These are phyloP conservation scores for Henningerozyma blattae DNA, from an alignment of 805 yeast species.

Conservation along the genomic window DNA sequence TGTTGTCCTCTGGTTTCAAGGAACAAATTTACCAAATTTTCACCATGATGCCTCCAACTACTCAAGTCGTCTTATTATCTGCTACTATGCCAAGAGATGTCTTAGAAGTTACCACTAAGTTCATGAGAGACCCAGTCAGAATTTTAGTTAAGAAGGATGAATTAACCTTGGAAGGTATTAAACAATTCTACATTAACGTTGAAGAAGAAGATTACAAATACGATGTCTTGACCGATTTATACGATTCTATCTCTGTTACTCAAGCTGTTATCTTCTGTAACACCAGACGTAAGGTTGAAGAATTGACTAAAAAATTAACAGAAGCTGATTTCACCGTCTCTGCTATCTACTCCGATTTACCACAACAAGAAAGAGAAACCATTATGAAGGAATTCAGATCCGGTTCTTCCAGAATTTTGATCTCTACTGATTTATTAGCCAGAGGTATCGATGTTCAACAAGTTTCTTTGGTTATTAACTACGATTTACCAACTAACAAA, in stretches of 20 bases:
- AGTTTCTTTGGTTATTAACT: slow-evolving; percentile 89
- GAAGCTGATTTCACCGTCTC: slow-evolving; percentile 81
- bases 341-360: slow-evolving; percentile 95
- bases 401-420: slow-evolving; percentile 86
- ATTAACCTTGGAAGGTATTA: slow-evolving; percentile 86
- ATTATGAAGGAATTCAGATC: slow-evolving; percentile 93
- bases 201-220: slow-evolving; percentile 91
- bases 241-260: slow-evolving; percentile 89
- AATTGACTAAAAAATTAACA: slow-evolving; percentile 69
- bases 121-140: slow-evolving; percentile 87
- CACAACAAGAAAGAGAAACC: slow-evolving; percentile 86
- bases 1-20: slow-evolving; percentile 78
- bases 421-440: slow-evolving; percentile 95
- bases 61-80: slow-evolving; percentile 88
- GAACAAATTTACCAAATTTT: slow-evolving; percentile 91
- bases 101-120: slow-evolving; percentile 80
- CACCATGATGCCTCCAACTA: slow-evolving; percentile 67
- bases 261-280: slow-evolving; percentile 98
- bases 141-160: slow-evolving; percentile 92
- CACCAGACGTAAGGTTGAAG: slow-evolving; percentile 90
- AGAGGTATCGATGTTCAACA: slow-evolving; percentile 98
- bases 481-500: slow-evolving; percentile 83
- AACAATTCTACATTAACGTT: slow-evolving; percentile 82
- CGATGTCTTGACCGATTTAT: slow-evolving; percentile 86
- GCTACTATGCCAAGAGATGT: slow-evolving; percentile 93